phyloP scores from a whole-genome alignment of 106 monocot genomes.

The Acorus gramineus region DNA sequence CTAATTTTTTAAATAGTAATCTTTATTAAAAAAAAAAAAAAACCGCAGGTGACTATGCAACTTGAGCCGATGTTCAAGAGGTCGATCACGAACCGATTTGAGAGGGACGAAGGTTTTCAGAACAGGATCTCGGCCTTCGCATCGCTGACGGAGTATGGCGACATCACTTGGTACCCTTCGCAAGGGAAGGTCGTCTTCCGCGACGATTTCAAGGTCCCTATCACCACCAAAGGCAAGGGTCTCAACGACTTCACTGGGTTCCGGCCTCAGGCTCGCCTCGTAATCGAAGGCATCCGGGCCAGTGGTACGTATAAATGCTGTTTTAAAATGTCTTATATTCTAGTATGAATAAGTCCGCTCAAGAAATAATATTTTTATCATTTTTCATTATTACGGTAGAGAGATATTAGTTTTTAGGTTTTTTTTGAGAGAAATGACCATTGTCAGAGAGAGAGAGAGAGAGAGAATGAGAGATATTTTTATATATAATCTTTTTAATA shows the following conservation, averaged over 20 bases:
- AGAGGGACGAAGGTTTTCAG: background rate
- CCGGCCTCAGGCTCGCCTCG: background rate
- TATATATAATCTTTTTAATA: no score
- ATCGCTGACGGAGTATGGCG: slow-evolving; percentile 4
- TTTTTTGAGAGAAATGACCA: no score
- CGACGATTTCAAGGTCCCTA: slow-evolving; percentile 6
- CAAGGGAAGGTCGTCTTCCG: slow-evolving; percentile 7
- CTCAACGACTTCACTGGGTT: slow-evolving; percentile 11
- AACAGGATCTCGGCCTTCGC: slow-evolving; percentile 3
- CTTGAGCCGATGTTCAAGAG: slow-evolving; percentile 15
- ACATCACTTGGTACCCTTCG: slow-evolving; percentile 16
- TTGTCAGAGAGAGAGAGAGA: no score
- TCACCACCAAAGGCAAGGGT: slow-evolving; percentile 1
- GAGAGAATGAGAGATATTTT: no score
- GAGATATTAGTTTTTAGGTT: no score
- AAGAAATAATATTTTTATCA: no score
- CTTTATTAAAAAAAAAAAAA: no score
- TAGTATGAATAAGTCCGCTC: no score
- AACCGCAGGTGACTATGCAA: slow-evolving; percentile 7
- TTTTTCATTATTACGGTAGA: no score
- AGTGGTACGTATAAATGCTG: background rate
- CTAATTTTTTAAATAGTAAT: no score
- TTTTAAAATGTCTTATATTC: no score
- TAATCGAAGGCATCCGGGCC: background rate
- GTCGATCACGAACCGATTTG: slow-evolving; percentile 8